Base-by-base conservation (phyloP, 768 basidiomycete species). In the Naganishia friedmannii region DNA sequence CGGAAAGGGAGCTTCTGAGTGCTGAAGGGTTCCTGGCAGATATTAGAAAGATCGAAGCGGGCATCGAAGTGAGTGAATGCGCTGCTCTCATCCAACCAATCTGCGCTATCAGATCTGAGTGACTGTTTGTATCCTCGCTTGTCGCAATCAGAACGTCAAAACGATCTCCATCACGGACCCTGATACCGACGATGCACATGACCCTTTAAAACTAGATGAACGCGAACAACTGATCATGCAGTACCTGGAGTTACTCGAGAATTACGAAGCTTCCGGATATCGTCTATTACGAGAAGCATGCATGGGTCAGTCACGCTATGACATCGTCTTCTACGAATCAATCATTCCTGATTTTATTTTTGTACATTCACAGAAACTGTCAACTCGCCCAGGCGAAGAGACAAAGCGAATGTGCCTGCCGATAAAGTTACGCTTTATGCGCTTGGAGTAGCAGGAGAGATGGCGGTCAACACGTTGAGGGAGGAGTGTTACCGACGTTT, bases 371-470 rank as follows among this genome's bases (percentile, higher is more conserved):
- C 39, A 63, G 60, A 63, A 46, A 42, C 60, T 8, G 60, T 63
- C 21, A 39, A 45, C 13, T 63, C 60, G 8, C 60, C 60, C 3
- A 39, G 26, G 13, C 39, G 39, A 63, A 39, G 60, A 29, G 60
- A 63, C 26, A 28, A 45, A 28, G 23, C 60, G 13, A 42, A 42
- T 28, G 60, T 63, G 7, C 60, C 60, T 19, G 60, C 60, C 23
- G 60, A 63, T 6, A 63, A 63, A 63, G 60, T 63, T 6, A 63
- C 60, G 4, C 60, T 63, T 10, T 63, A 63, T 29, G 60, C 60
- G n/a, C 26, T 63, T 3, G 60, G 60, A n/a, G 60, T 63, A n/a
- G 42, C 60, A 2, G 60, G 37, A 23, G 60, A 63, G 21, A 45
- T 63, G 60, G 60, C 60, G 42, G 23, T 63, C 60, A 63, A 63